Evolutionary conservation across 352 stramenopile species (phyloP).

Genomic region (Phytophthora pseudosyringae): DNA sequence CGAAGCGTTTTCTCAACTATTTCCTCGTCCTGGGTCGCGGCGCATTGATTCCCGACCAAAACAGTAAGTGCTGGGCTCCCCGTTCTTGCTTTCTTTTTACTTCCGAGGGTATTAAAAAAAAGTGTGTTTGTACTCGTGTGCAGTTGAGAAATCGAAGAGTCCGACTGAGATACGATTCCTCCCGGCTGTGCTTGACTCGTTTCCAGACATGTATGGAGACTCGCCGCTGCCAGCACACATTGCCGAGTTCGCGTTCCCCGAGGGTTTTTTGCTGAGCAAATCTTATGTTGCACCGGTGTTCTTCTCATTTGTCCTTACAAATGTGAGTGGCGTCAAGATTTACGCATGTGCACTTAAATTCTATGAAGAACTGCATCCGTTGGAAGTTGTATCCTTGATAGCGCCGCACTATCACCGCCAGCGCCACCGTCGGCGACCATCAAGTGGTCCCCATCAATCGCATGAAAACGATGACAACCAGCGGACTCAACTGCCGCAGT

Average conservation of each 20-base stretch:
- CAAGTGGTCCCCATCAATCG: slow-evolving; percentile 12
- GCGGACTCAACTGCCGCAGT: slow-evolving; percentile 62
- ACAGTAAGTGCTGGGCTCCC: slow-evolving; percentile 47
- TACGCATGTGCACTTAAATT: slow-evolving; percentile 84
- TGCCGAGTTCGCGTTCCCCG: slow-evolving; percentile 82
- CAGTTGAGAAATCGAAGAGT: slow-evolving; percentile 78
- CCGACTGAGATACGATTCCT: slow-evolving; percentile 77
- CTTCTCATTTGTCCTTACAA: slow-evolving; percentile 88
- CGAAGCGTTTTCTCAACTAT: slow-evolving; percentile 85
- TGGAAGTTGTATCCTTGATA: slow-evolving; percentile 81
- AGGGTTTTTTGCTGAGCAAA: slow-evolving; percentile 69
- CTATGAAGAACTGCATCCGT: slow-evolving; percentile 80
- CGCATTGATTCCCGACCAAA: slow-evolving; percentile 61
- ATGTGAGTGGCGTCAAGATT: slow-evolving; percentile 81
- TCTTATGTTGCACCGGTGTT: slow-evolving; percentile 66
- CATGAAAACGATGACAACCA: slow-evolving; percentile 61
- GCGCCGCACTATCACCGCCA: slow-evolving; percentile 56
- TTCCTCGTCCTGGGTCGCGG: slow-evolving; percentile 82
- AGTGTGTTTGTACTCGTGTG: slow-evolving; percentile 2
- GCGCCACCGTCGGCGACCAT: slow-evolving; percentile 35
- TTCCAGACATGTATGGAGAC: slow-evolving; percentile 66
- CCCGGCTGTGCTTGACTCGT: slow-evolving; percentile 68
- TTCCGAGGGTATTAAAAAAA: slow-evolving; percentile 3
- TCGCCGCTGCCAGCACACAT: slow-evolving; percentile 68
- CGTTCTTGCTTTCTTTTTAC: not conserved